phyloP scores from a whole-genome alignment of 176 grass and related monocot genomes.

The Oryza australiensis region DNA sequence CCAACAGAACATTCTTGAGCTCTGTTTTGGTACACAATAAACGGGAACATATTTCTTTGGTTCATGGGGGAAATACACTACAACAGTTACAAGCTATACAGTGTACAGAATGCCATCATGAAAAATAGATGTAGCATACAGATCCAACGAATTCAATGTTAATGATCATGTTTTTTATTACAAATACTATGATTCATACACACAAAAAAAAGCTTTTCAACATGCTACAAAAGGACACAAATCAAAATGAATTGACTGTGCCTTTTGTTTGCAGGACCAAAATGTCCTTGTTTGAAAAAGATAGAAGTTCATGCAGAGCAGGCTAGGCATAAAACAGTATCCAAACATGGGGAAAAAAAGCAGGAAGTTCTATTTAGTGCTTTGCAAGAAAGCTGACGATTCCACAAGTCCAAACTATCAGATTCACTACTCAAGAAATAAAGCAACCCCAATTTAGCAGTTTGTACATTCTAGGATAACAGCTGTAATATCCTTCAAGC shows the following conservation, averaged over 20 bases:
- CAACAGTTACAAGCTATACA: background rate
- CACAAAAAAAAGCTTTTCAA: background rate
- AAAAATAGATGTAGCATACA: background rate
- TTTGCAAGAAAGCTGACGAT: conserved; percentile 16
- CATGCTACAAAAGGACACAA: background rate
- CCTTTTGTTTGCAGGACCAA: background rate
- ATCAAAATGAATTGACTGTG: background rate
- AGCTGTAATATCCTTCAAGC: background rate
- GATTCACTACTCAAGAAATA: background rate
- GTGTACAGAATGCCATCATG: background rate
- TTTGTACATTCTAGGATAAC: conserved; percentile 3
- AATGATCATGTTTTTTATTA: background rate
- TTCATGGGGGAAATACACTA: background rate
- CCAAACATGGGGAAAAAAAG: background rate
- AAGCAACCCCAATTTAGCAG: background rate
- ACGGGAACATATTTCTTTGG: background rate
- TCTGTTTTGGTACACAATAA: background rate
- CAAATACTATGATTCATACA: background rate
- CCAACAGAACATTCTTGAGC: background rate
- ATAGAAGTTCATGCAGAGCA: conserved; percentile 5
- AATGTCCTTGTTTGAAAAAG: background rate
- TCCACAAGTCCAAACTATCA: background rate
- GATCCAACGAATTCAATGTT: background rate
- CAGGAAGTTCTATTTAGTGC: background rate
- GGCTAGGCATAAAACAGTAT: background rate